Evolutionary conservation across 768 basidiomycete genomes (phyloP), one percentile per base, ranked within the genome.

Genomic region (Termitomyces sp.): DNA sequence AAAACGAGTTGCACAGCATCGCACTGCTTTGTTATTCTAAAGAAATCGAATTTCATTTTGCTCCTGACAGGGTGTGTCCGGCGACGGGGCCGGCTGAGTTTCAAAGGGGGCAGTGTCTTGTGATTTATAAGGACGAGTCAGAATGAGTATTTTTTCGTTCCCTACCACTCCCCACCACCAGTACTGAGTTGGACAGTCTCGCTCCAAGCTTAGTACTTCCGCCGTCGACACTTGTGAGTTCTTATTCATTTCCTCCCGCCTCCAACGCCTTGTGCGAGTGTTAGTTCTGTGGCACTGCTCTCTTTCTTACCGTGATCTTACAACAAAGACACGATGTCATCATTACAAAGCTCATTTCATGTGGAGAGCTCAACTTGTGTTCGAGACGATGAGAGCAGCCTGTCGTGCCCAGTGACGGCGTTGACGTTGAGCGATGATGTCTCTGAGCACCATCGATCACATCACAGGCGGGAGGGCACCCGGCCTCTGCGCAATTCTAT

Each of bases 51-150:
- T 53, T 36, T 54, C 26, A 44, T 47, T 35, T 30, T 43, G 51
- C 51, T 56, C 60, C 58, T 57, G 43, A 45, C 38, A 42, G 28
- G 24, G 22, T 22, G 12, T 33, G 47, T 32, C 54, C 53, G 60
- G 47, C 18, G 53, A 46, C 60, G 60, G 60, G 54, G 20, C 58
- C 60, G 62, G 30, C 64, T 58, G 64, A 65, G 64, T 65, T 61
- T 58, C 36, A 65, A 65, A 61, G 51, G 51, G 51, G 51, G 62
- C 60, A 33, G 64, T 65, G 60, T 42, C 24, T 38, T 26, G 35
- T 52, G 35, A 40, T 48, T 47, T 61, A 60, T 52, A 63, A 65
- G 49, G 26, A 18, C 56, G 60, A 65, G 62, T 65, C 64, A 65
- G 50, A 56, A 38, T 2, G 0, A 13, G 3, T 7, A 56, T 42